phyloP scores from a whole-genome alignment of 2,329 filamentous ascomycete genomes.

The Allantophomopsis lycopodina region DNA sequence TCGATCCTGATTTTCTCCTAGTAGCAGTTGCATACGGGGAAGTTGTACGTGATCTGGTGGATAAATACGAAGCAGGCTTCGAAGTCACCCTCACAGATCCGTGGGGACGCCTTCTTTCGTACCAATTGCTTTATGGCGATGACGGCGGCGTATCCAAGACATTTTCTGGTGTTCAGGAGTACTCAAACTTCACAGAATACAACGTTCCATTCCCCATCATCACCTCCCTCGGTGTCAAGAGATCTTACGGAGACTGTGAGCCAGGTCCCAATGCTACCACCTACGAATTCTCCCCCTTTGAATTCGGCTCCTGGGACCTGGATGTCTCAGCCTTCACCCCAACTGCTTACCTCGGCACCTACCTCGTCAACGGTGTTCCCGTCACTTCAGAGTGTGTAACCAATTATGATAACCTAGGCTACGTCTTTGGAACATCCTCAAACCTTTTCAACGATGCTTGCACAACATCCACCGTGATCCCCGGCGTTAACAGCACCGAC shows the following conservation, averaged over 20 bases:
- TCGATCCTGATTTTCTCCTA: conserved; percentile 20
- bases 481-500: conserved; percentile 7
- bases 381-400: conserved; percentile 16
- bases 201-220: conserved; percentile 30
- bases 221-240: conserved; percentile 23
- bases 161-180: conserved; percentile 18
- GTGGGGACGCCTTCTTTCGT: conserved; percentile 24
- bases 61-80: conserved; percentile 22
- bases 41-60: conserved; percentile 19
- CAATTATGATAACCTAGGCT: conserved; percentile 28
- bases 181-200: conserved; percentile 24
- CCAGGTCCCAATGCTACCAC: conserved; percentile 37
- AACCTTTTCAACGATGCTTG: conserved; percentile 23
- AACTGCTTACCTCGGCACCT: conserved; percentile 44
- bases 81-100: conserved; percentile 24
- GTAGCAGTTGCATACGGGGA: conserved; percentile 16
- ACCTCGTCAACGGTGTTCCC: conserved; percentile 34
- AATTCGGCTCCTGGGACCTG: conserved; percentile 50
- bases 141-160: conserved; percentile 22
- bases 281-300: conserved; percentile 53
- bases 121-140: conserved; percentile 21
- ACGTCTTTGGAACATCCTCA: conserved; percentile 24
- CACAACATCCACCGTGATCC: conserved; percentile 6
- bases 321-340: conserved; percentile 45
- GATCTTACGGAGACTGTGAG: conserved; percentile 20